Evolutionary conservation across 192 early-diverging fungal genomes (phyloP).

Genomic region (Jimgerdemannia flammicorona): DNA sequence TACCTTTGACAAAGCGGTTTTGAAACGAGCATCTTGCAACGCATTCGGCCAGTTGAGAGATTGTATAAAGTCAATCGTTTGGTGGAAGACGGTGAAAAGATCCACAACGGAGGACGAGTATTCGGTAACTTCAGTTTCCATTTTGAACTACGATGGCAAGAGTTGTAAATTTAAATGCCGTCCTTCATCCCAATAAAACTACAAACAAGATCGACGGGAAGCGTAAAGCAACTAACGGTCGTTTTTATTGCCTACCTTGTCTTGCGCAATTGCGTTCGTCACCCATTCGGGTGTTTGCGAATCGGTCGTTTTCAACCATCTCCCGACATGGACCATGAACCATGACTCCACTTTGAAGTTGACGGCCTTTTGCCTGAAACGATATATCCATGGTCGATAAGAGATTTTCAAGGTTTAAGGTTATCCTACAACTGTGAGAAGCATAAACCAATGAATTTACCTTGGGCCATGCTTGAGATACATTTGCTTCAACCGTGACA

Average conservation of each 20-base stretch:
- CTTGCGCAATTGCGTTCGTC: slow-evolving; percentile 56
- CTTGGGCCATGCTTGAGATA: slow-evolving; percentile 43
- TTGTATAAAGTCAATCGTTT: slow-evolving; percentile 65
- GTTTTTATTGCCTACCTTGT: slow-evolving; percentile 41
- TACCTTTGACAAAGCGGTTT: slow-evolving; percentile 65
- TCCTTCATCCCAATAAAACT: background rate
- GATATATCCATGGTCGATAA: background rate
- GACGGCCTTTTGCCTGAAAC: slow-evolving; percentile 23
- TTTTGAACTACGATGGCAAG: slow-evolving; percentile 40
- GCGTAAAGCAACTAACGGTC: background rate
- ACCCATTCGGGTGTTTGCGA: slow-evolving; percentile 70
- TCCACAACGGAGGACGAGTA: slow-evolving; percentile 79
- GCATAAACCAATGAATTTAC: slow-evolving; percentile 19
- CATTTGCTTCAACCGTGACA: slow-evolving; percentile 38
- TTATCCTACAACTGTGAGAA: background rate
- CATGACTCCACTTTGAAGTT: slow-evolving; percentile 67
- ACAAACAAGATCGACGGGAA: too few relatives aligned
- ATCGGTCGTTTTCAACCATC: slow-evolving; percentile 62
- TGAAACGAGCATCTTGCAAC: slow-evolving; percentile 56
- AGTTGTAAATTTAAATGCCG: background rate
- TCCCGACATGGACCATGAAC: slow-evolving; percentile 67
- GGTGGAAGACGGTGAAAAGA: slow-evolving; percentile 75
- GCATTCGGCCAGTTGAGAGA: slow-evolving; percentile 63
- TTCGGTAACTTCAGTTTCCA: slow-evolving; percentile 42
- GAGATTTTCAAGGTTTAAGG: background rate